phyloP scores from a whole-genome alignment of 495 filamentous ascomycete genomes.

The Xeromyces bisporus region DNA sequence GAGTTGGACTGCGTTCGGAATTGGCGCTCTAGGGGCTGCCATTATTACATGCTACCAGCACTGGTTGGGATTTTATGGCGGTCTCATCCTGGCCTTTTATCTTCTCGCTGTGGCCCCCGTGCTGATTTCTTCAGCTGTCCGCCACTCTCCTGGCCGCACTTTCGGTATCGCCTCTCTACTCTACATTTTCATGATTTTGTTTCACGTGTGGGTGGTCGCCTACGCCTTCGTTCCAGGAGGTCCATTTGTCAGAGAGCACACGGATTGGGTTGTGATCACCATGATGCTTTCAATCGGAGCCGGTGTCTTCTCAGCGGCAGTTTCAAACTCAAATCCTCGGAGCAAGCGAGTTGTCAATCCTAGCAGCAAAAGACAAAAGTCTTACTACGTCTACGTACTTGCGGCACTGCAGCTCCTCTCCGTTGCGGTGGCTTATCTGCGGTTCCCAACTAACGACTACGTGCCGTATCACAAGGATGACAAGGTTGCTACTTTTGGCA shows the following conservation, averaged over 20 bases:
- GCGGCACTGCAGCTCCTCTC: conserved; percentile 61
- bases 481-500: conserved; percentile 76
- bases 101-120: conserved; percentile 64
- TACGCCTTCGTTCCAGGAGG: conserved; percentile 99
- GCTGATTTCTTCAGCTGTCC: conserved; percentile 58
- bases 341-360: conserved; percentile 32
- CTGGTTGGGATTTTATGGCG: conserved; percentile 89
- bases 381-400: conserved; percentile 62
- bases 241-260: conserved; percentile 81
- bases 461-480: conserved; percentile 74
- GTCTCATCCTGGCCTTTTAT: conserved; percentile 56
- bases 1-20: conserved; percentile 66
- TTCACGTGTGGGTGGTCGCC: conserved; percentile 96
- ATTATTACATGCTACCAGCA: conserved; percentile 61
- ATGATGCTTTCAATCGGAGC: conserved; percentile 74
- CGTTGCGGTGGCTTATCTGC: conserved; percentile 67
- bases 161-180: conserved; percentile 80
- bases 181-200: conserved; percentile 82
- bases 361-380: conserved; percentile 35
- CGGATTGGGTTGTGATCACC: conserved; percentile 80
- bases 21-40: conserved; percentile 63
- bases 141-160: conserved; percentile 52
- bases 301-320: conserved; percentile 63
- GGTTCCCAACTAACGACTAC: conserved; percentile 88
- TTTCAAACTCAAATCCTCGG: conserved; percentile 29